phyloP scores from a whole-genome alignment of 306 rosid genomes.

The Quercus wislizeni region DNA sequence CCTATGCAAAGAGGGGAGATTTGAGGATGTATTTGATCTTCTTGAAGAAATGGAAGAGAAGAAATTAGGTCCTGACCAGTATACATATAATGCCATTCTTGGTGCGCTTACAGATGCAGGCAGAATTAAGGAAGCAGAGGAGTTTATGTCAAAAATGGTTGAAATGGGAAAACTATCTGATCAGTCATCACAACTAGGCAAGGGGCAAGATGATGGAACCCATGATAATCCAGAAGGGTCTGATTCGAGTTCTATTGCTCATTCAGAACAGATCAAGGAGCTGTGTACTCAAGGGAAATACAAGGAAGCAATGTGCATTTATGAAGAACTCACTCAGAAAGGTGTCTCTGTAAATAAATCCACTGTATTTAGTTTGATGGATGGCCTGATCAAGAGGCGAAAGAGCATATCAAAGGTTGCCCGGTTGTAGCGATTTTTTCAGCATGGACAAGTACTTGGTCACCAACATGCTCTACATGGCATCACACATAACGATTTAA shows the following conservation, averaged over 20 bases:
- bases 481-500: neutral
- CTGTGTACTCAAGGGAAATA: conserved; percentile 69
- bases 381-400: conserved; percentile 71
- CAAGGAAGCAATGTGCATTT: conserved; percentile 72
- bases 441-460: neutral
- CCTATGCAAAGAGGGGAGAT: conserved; percentile 69
- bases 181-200: conserved; percentile 14
- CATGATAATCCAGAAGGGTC: conserved; percentile 33
- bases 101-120: conserved; percentile 49
- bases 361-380: conserved; percentile 64
- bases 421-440: conserved; percentile 11
- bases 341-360: conserved; percentile 50
- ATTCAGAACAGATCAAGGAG: conserved; percentile 60
- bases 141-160: conserved; percentile 44
- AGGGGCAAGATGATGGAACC: conserved; percentile 28
- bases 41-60: conserved; percentile 61
- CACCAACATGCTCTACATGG: neutral
- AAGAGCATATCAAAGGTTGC: conserved; percentile 53
- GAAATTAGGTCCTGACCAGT: conserved; percentile 58
- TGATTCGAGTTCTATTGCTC: conserved; percentile 36
- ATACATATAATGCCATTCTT: conserved; percentile 60
- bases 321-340: conserved; percentile 51
- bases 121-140: conserved; percentile 63
- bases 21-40: conserved; percentile 63
- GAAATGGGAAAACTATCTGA: conserved; percentile 39